These are phyloP conservation scores for Gaertneriomyces semiglobifer DNA, from an alignment of 192 early-diverging fungal species.

Conservation along the genomic window DNA sequence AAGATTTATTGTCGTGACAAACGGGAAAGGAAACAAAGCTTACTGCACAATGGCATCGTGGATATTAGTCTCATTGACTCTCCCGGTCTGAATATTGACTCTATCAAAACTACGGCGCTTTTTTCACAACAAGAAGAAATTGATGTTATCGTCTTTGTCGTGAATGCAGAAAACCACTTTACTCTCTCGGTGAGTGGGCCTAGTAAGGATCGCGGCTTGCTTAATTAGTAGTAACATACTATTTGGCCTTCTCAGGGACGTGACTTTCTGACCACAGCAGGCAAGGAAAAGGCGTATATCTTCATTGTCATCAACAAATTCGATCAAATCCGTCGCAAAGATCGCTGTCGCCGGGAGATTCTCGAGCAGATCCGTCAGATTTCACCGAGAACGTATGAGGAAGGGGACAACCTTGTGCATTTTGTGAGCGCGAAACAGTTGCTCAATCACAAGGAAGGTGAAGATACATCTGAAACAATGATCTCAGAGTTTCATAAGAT, in stretches of 20 bases:
- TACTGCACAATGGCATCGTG: conserved; percentile 93
- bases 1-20: conserved; percentile 87
- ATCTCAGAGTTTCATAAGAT: conserved; percentile 70
- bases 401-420: conserved; percentile 90
- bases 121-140: conserved; percentile 99
- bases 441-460: conserved; percentile 29
- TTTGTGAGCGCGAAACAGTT: conserved; percentile 78
- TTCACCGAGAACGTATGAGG: conserved; percentile 86
- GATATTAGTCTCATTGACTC: conserved; percentile 98
- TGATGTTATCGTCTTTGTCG: conserved; percentile 98
- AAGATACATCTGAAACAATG: conserved; percentile 10
- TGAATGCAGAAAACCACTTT: conserved; percentile 99
- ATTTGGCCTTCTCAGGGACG: conserved; percentile 61
- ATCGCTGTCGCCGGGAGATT: conserved; percentile 89
- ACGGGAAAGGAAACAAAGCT: conserved; percentile 35
- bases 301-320: conserved; percentile 99
- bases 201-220: not conserved
- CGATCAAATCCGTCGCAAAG: conserved; percentile 90
- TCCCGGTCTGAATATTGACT: conserved; percentile 96
- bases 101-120: conserved; percentile 92
- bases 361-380: conserved; percentile 95
- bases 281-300: conserved; percentile 97
- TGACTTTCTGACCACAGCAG: conserved; percentile 93
- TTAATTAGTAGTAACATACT: not conserved
- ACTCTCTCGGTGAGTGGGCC: conserved; percentile 79